Percentiles rank a stretch among this genome's conserved stretches.
These are phyloP conservation scores for Volvox carteri DNA, from an alignment of 163 green algal genomes.

Conservation along the genomic window DNA sequence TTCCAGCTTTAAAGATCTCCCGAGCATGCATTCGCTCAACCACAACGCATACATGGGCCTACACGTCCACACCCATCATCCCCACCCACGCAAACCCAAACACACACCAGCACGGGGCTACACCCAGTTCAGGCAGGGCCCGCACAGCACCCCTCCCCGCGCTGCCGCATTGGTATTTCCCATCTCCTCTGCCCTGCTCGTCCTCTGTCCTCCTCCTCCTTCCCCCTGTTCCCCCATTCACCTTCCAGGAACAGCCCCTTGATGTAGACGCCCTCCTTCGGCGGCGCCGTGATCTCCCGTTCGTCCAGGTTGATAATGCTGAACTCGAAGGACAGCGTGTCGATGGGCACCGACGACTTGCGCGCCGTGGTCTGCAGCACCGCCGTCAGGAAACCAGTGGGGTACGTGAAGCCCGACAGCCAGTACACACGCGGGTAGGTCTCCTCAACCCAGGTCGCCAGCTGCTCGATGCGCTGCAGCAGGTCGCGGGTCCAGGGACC, in stretches of 20 bases:
- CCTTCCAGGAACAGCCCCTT: slow-evolving; percentile 89
- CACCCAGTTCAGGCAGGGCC: too few relatives aligned
- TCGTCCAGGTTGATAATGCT: slow-evolving; percentile 82
- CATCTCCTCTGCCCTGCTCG: too few relatives aligned
- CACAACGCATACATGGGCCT: too few relatives aligned
- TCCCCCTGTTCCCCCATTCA: slow-evolving; percentile 12
- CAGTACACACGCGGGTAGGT: slow-evolving; percentile 88
- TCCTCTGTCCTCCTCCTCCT: neutral
- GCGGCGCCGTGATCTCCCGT: slow-evolving; percentile 78
- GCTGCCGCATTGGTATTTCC: too few relatives aligned
- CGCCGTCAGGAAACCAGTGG: slow-evolving; percentile 82
- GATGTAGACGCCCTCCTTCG: slow-evolving; percentile 91
- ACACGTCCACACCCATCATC: too few relatives aligned
- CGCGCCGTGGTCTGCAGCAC: slow-evolving; percentile 88
- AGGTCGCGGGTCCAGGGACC: slow-evolving; percentile 89
- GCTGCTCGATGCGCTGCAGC: slow-evolving; percentile 82
- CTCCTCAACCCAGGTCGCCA: slow-evolving; percentile 81
- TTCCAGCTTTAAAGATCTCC: too few relatives aligned
- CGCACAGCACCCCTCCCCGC: too few relatives aligned
- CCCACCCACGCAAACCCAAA: too few relatives aligned
- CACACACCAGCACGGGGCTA: too few relatives aligned
- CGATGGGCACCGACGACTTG: slow-evolving; percentile 84
- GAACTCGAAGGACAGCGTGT: slow-evolving; percentile 89
- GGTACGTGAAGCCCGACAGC: slow-evolving; percentile 91
- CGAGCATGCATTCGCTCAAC: too few relatives aligned